Conservation (phyloP, 2,329 filamentous ascomycete species). For the Penicillium rolfsii region DNA sequence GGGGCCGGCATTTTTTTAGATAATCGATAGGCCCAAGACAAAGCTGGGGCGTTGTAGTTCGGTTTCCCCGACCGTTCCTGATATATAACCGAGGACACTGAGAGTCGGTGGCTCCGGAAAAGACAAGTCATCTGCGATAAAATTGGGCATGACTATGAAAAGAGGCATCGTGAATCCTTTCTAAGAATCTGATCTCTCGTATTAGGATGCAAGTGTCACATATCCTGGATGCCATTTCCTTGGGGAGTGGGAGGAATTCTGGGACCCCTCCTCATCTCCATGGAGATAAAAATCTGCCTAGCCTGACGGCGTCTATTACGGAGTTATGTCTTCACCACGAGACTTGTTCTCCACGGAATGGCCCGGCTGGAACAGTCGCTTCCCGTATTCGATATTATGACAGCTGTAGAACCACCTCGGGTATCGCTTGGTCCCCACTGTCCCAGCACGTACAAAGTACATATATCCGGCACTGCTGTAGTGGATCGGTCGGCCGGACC, state of each 20-base stretch:
- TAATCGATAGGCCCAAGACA: not conserved
- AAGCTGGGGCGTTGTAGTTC: not conserved
- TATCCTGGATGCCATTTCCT: not conserved
- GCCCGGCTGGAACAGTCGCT: too few relatives aligned
- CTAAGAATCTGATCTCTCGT: slow-evolving; percentile 4
- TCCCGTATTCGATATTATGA: not conserved
- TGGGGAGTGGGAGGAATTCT: not conserved
- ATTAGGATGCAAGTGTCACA: not conserved
- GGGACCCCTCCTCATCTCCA: not conserved
- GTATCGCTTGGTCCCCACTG: not conserved
- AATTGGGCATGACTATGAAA: not conserved
- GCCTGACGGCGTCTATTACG: not conserved
- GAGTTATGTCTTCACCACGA: not conserved
- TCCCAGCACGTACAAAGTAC: not conserved
- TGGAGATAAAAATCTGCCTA: not conserved
- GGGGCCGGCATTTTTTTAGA: not conserved
- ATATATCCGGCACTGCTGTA: not conserved
- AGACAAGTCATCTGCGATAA: not conserved
- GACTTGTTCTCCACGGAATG: not conserved
- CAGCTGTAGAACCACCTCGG: not conserved
- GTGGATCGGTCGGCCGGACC: not conserved
- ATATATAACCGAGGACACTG: not conserved
- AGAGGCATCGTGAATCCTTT: not conserved
- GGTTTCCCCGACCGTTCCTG: not conserved
- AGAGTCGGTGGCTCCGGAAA: not conserved